Conservation (phyloP, 2,329 filamentous ascomycete species). For the Biscogniauxia sp. region DNA sequence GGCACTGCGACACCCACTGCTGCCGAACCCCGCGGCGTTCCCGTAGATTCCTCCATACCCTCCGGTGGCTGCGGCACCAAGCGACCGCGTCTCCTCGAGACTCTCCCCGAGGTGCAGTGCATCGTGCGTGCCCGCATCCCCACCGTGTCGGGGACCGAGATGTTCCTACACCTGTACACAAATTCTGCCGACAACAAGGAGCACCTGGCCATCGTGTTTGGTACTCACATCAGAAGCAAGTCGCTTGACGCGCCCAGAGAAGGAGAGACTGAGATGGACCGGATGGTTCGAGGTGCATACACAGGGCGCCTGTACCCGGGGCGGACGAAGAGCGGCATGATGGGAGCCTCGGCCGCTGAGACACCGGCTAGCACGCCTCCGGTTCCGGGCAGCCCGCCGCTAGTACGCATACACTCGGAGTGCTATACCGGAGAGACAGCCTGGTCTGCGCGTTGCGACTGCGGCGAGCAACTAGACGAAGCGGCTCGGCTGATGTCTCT, state of each 20-base stretch:
- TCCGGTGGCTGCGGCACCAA: conserved; percentile 61
- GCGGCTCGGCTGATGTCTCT: conserved; percentile 90
- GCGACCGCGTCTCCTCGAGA: conserved; percentile 69
- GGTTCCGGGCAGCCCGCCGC: conserved; percentile 48
- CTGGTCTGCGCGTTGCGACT: conserved; percentile 97
- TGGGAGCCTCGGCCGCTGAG: conserved; percentile 32
- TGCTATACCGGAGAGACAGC: conserved; percentile 99
- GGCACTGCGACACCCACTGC: conserved; percentile 53
- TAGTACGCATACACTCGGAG: conserved; percentile 95
- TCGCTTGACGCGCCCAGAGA: conserved; percentile 68
- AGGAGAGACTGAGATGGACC: conserved; percentile 81
- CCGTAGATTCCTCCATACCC: conserved; percentile 58
- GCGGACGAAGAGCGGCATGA: conserved; percentile 69
- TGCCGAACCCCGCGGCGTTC: conserved; percentile 49
- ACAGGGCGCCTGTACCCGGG: conserved; percentile 84
- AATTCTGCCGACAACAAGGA: conserved; percentile 95
- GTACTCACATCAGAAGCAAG: conserved; percentile 73
- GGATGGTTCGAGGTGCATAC: conserved; percentile 94
- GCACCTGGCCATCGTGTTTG: conserved; percentile 95
- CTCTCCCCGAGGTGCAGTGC: conserved; percentile 83
- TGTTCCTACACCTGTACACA: conserved; percentile 93
- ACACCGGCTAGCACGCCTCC: conserved; percentile 9
- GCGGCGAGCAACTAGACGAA: conserved; percentile 95
- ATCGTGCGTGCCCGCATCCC: conserved; percentile 93
- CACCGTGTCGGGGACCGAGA: conserved; percentile 86